Evolutionary conservation across 108 stramenopile species (phyloP), one percentile per base, ranked within the genome.

Genomic region (Aurantiochytrium sp.): DNA sequence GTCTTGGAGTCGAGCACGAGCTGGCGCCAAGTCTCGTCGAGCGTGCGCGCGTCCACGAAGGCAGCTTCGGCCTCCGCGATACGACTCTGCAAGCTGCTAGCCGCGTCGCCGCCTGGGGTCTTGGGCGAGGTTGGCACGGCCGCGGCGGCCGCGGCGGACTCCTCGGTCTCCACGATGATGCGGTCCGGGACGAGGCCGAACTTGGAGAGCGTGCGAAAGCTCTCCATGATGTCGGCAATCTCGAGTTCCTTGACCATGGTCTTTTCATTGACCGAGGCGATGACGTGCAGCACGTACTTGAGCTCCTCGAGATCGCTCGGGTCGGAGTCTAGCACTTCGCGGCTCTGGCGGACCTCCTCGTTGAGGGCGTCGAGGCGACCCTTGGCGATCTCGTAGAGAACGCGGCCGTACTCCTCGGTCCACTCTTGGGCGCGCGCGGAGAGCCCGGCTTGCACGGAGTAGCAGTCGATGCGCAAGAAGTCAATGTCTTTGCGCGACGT

Each of bases 381-480:
- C 52, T 85, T 65, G 5, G 94, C 92, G 55, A 88, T 88, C 52
- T 68, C 86, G 45, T 81, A 88, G 15, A 94, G 69, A 39, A 94
- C 92, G 2, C 73, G 55, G 30, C 93, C 94, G 73, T 93, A 94
- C 59, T 93, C 91, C 10, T 68, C 39, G 54, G 91, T 89, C 93
- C 93, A 94, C 69, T 90, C 24, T 42, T 85, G 86, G 15, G 93
- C 92, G 65, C 92, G 92, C 15, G 52, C 53, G 21, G 92, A 68
- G 31, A 93, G 89, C 17, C 91, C 94, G 27, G 85, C 30, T 24
- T 92, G 91, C 5, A 94, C 94, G 15, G 55, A 24, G 36, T 87
- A 52, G 85, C 90, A 92, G 89, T 94, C 93, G 10, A 94, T 85
- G 37, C 91, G 91, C n/a, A 94, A 54, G 88, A 94, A 94, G 54